phyloP scores from a whole-genome alignment of 169 alveolate species.

The Plasmodium vinckei region DNA sequence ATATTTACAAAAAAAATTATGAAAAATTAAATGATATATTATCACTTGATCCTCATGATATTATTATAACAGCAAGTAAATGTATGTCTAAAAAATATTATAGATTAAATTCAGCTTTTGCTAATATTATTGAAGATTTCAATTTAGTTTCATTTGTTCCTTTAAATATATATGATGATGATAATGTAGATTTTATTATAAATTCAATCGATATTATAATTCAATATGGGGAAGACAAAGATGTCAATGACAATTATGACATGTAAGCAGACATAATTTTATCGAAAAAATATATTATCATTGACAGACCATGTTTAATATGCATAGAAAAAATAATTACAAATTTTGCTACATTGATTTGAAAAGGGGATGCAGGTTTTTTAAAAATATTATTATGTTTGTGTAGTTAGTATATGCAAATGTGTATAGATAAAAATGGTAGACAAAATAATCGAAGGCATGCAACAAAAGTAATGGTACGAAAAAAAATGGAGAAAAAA shows the following conservation, averaged over 20 bases:
- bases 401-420: no score
- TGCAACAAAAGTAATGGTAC: neutral
- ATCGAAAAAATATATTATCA: no score
- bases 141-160: conserved; percentile 84
- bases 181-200: conserved; percentile 81
- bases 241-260: conserved; percentile 85
- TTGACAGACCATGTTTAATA: no score
- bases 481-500: conserved; percentile 7
- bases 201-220: conserved; percentile 82
- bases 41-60: conserved; percentile 73
- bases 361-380: no score
- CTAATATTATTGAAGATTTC: conserved; percentile 83
- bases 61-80: conserved; percentile 65
- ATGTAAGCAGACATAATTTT: conserved; percentile 24
- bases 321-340: no score
- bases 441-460: no score
- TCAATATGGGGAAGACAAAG: conserved; percentile 88
- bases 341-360: no score
- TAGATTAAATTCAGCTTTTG: conserved; percentile 84
- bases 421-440: no score
- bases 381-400: no score
- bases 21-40: conserved; percentile 76
- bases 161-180: conserved; percentile 85
- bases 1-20: conserved; percentile 59
- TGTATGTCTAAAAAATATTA: conserved; percentile 81